Conservation (phyloP, 2,329 filamentous ascomycete species). For the Colletotrichum sp. region DNA sequence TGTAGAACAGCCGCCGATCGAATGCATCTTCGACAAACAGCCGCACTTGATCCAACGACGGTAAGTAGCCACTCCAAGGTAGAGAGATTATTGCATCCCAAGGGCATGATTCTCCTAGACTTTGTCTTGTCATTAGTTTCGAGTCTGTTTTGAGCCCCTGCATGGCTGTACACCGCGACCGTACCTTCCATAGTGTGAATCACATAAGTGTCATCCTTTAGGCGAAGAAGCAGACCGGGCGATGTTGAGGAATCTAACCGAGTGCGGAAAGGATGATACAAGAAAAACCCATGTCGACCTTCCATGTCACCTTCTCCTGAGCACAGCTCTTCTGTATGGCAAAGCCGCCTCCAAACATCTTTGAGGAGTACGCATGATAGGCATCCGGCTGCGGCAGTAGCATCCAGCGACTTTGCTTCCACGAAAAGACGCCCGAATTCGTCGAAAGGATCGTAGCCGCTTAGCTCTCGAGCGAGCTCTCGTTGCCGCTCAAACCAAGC, state of each 20-base stretch:
- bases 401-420: fast-evolving
- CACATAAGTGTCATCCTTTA: too few species aligned
- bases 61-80: neutral
- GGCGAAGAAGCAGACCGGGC: fast-evolving
- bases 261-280: too few species aligned
- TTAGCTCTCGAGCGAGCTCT: neutral
- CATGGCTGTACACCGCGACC: fast-evolving
- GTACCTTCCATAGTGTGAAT: neutral
- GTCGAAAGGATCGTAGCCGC: neutral
- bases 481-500: neutral
- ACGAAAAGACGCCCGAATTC: neutral
- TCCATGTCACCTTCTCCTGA: fast-evolving
- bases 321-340: neutral
- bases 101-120: neutral
- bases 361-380: neutral
- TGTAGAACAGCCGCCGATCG: fast-evolving
- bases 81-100: fast-evolving
- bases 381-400: neutral
- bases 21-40: too few species aligned
- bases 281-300: neutral
- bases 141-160: neutral
- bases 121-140: neutral
- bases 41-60: neutral
- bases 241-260: too few species aligned
- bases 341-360: neutral